These are phyloP conservation scores for Gossypium longicalyx DNA, from an alignment of 345 rosid species.

Conservation along the genomic window DNA sequence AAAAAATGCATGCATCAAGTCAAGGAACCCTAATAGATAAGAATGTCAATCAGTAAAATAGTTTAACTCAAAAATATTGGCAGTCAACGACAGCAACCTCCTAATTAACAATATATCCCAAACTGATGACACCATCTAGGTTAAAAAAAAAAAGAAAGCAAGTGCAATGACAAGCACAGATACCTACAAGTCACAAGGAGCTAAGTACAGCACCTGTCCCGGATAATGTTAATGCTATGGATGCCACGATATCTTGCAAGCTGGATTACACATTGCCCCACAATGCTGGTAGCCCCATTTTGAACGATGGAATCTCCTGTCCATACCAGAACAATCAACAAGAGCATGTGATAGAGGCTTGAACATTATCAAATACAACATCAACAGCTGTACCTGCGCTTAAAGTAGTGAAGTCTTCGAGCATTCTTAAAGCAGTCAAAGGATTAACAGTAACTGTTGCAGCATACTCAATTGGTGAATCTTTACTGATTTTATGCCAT, in stretches of 20 bases:
- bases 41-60: background rate
- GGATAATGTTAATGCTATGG: slow-evolving; percentile 63
- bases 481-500: slow-evolving; percentile 80
- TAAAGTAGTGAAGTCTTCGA: slow-evolving; percentile 62
- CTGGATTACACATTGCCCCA: slow-evolving; percentile 87
- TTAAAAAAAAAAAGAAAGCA: background rate
- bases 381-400: slow-evolving; percentile 42
- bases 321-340: slow-evolving; percentile 19
- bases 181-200: background rate
- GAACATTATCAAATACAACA: background rate
- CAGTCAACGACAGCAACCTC: background rate
- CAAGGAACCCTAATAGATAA: background rate
- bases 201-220: slow-evolving; percentile 57
- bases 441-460: slow-evolving; percentile 89
- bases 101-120: background rate
- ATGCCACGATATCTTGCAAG: slow-evolving; percentile 65
- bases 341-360: slow-evolving; percentile 10
- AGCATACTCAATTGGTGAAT: slow-evolving; percentile 73
- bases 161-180: background rate
- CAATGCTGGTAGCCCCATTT: slow-evolving; percentile 90
- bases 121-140: background rate
- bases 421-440: slow-evolving; percentile 81
- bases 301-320: slow-evolving; percentile 80
- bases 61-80: background rate
- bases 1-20: background rate